A percentile compares a stretch with the other conserved stretches of the same genome.
Conservation (phyloP, 2,329 filamentous ascomycete species). For the Aureobasidium zeae region DNA sequence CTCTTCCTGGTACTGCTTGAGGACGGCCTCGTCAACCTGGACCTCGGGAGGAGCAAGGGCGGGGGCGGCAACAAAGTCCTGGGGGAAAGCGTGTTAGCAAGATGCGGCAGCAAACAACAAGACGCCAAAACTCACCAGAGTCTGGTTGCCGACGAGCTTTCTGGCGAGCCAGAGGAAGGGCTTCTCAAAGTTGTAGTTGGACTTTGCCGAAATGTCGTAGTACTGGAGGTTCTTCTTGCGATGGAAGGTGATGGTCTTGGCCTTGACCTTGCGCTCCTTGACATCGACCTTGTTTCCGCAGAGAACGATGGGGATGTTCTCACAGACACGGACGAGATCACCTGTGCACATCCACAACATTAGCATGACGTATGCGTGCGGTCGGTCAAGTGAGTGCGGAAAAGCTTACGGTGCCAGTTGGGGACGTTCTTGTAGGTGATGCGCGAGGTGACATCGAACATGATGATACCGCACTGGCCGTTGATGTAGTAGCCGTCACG, state of each 20-base stretch:
- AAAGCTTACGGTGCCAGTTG: conserved; percentile 95
- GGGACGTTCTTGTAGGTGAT: conserved; percentile 99
- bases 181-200: conserved; percentile 99
- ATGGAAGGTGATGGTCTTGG: conserved; percentile 99
- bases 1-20: conserved; percentile 77
- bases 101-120: neutral
- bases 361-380: conserved; percentile 1
- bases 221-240: conserved; percentile 99
- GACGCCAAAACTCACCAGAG: conserved; percentile 51
- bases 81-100: conserved; percentile 24
- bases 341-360: too few relatives aligned
- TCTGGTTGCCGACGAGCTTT: conserved; percentile 93
- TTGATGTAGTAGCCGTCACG: conserved; percentile 99
- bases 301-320: conserved; percentile 97
- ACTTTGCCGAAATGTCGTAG: conserved; percentile 99
- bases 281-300: conserved; percentile 99
- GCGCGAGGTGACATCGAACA: conserved; percentile 98
- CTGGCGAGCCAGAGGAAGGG: conserved; percentile 98
- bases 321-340: conserved; percentile 97
- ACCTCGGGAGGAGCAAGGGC: conserved; percentile 92
- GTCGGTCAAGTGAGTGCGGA: neutral
- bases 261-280: conserved; percentile 99
- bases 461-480: conserved; percentile 99
- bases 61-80: conserved; percentile 95
- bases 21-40: conserved; percentile 72